Conservation (phyloP, 2,329 filamentous ascomycete genomes). For the Aspergillus sp. region DNA sequence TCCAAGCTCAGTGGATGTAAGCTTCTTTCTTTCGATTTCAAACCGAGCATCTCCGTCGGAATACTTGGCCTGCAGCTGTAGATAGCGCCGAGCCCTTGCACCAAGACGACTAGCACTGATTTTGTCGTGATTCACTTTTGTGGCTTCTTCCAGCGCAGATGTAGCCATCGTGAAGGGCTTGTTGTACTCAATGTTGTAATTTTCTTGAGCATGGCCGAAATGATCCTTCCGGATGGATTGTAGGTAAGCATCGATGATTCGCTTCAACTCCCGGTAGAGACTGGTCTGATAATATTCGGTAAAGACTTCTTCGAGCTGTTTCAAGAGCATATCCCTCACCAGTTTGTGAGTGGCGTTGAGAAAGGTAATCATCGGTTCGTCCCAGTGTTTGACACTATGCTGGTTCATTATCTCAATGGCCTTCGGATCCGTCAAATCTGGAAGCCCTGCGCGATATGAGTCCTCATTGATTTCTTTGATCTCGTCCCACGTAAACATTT, state of each 20-base stretch:
- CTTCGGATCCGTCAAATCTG: constrained; percentile 54
- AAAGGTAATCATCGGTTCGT: constrained; percentile 45
- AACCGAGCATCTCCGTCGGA: constrained; percentile 15
- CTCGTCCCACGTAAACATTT: constrained; percentile 25
- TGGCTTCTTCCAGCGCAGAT: constrained; percentile 16
- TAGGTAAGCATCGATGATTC: constrained; percentile 45
- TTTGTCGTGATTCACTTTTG: constrained; percentile 3
- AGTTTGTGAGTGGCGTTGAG: constrained; percentile 23
- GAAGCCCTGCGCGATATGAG: constrained; percentile 55
- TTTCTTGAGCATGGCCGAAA: constrained; percentile 44
- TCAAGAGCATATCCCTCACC: constrained; percentile 33
- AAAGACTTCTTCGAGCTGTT: constrained; percentile 41
- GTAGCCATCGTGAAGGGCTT: constrained; percentile 53
- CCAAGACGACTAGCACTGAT: constrained; percentile 14
- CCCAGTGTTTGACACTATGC: constrained; percentile 57
- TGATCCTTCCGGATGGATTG: constrained; percentile 33
- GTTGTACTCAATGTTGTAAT: constrained; percentile 51
- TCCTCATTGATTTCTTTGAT: constrained; percentile 53
- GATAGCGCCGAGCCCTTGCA: constrained; percentile 12
- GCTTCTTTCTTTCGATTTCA: constrained; percentile 16
- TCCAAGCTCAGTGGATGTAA: constrained; percentile 22
- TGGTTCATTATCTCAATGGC: constrained; percentile 57
- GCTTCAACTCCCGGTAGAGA: constrained; percentile 29
- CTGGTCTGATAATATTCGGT: constrained; percentile 29
- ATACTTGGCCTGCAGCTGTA: constrained; percentile 8